Conservation (phyloP, 306 rosid species). For the Glycyrrhiza uralensis region DNA sequence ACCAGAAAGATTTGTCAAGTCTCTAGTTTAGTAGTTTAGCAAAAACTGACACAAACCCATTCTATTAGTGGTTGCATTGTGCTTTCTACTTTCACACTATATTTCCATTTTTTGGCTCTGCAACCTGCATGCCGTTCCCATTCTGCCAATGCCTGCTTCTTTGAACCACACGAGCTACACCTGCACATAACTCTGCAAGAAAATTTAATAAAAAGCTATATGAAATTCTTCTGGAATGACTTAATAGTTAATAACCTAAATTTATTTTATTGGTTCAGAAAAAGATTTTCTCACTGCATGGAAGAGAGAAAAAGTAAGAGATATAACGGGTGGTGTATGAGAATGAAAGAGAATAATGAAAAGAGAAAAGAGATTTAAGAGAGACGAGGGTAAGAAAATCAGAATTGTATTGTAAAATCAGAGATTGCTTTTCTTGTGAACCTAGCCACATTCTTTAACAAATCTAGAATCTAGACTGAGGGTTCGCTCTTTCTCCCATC, state of each 20-base stretch:
- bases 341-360: not conserved
- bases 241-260: not conserved
- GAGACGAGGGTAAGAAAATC: not conserved
- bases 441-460: not conserved
- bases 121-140: slow-evolving; percentile 93
- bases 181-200: slow-evolving; percentile 64
- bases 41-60: slow-evolving; percentile 65
- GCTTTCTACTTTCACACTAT: slow-evolving; percentile 78
- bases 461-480: not conserved
- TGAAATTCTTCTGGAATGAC: slow-evolving; percentile 7
- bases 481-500: not conserved
- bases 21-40: slow-evolving; percentile 7
- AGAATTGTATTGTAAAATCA: not conserved
- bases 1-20: not conserved
- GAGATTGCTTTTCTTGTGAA: slow-evolving; percentile 1
- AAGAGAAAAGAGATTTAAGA: not conserved
- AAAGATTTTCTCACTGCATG: not conserved
- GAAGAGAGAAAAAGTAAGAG: not conserved
- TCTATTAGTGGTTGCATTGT: slow-evolving; percentile 76
- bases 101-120: slow-evolving; percentile 92
- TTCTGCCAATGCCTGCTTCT: slow-evolving; percentile 60
- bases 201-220: slow-evolving; percentile 21
- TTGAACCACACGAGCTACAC: slow-evolving; percentile 72
- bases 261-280: not conserved
- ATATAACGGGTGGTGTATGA: too few species aligned